Conservation (phyloP, 1,284 basidiomycete genomes). For the Ganoderma leucocontextum region DNA sequence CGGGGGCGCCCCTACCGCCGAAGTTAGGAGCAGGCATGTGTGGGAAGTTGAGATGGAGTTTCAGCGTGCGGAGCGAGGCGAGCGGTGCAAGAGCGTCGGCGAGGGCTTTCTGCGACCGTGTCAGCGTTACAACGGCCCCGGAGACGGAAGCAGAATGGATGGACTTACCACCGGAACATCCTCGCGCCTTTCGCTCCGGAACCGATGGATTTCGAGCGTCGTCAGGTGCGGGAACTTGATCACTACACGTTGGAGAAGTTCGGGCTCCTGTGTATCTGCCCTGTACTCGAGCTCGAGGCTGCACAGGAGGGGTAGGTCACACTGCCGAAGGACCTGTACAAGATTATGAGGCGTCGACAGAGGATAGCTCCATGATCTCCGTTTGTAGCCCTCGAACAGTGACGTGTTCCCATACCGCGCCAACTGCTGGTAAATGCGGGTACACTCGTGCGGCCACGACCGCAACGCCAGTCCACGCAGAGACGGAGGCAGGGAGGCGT, state of each 20-base stretch:
- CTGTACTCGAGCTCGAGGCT: conserved; percentile 4
- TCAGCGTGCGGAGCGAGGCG: not conserved
- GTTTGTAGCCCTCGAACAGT: not conserved
- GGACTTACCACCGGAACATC: not conserved
- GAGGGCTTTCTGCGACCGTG: not conserved
- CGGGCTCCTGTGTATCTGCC: not conserved
- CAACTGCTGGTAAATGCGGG: not conserved
- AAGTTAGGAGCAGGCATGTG: not conserved
- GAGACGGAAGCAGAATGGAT: not conserved
- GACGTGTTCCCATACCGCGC: not conserved
- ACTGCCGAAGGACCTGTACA: not conserved
- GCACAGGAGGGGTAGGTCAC: not conserved
- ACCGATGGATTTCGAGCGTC: not conserved
- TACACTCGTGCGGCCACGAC: not conserved
- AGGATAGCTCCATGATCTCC: not conserved
- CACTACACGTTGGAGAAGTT: not conserved
- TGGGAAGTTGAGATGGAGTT: not conserved
- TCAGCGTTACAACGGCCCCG: not conserved
- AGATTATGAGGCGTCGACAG: not conserved
- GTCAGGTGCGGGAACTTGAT: not conserved
- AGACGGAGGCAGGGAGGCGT: not conserved
- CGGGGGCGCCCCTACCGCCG: not conserved
- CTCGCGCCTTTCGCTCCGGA: not conserved
- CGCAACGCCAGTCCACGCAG: not conserved
- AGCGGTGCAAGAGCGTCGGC: not conserved